Base-by-base conservation (phyloP, 2,329 filamentous ascomycete species). In the Colletotrichum tofieldiae region DNA sequence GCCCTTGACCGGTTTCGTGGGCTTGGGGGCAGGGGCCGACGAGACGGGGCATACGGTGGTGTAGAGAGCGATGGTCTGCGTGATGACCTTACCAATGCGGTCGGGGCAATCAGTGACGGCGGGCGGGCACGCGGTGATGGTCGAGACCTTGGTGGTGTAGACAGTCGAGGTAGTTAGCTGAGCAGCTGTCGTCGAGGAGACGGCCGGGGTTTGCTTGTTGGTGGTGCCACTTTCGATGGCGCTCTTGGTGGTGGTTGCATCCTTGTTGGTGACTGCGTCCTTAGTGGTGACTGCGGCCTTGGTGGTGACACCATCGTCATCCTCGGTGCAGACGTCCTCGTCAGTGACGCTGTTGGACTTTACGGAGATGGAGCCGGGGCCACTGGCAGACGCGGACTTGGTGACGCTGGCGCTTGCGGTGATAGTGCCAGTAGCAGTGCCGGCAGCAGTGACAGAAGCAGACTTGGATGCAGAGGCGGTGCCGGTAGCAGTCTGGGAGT, bases 41-140 rank as follows among this genome's bases (percentile, higher is more conserved):
- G 75, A 76, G 29, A 85, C 80, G 14, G 84, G 84, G 80, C 84
- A 85, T 66, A 85, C 77, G 6, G 84, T 86, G 54, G 83, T 85
- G 47, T 80, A 83, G 61, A 77, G 65, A 54, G 79, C 75, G 51
- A 79, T 74, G 49, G 78, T 76, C 75, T 78, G 73, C 3, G 84
- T 86, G 20, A 80, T 82, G 45, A 84, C 79, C 43, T 80, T 76
- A 51, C 79, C 78, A 45, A 78, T 75, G 39, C 75, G 76, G 9
- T 67, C 78, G 14, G 83, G 82, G 76, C 83, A 85, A 80, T 83
- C 77, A 43, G 76, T 78, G 4, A 85, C 79, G 20, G 77, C 77
- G 20, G 88, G 82, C 59, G 84, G 85, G 79, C 89, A 91, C 51
- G 86, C 86, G 77, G 86, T 90, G 79, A 90, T 83, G 75, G 89